Conservation (phyloP, 2,329 filamentous ascomycete species). For the Aspergillus eucalypticola region DNA sequence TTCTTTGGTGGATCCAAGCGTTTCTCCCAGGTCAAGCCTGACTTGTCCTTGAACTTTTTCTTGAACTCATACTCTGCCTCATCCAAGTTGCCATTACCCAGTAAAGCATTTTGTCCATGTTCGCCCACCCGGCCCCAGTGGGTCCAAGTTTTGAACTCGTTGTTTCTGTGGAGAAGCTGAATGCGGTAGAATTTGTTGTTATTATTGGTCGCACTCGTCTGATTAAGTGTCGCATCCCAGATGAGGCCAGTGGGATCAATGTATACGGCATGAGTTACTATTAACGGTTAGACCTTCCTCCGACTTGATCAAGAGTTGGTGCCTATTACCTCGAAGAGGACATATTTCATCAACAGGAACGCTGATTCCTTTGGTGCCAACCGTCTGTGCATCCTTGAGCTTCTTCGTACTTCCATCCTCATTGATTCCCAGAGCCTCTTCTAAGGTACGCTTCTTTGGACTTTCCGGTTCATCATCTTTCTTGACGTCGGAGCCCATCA, state of each 20-base stretch:
- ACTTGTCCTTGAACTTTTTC: constrained; percentile 60
- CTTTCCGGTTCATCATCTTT: constrained; percentile 27
- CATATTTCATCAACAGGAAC: constrained; percentile 51
- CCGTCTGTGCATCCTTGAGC: constrained; percentile 48
- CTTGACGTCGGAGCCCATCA: constrained; percentile 26
- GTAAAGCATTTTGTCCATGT: constrained; percentile 46
- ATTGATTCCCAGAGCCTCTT: constrained; percentile 23
- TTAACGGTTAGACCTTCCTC: background rate
- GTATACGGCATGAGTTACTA: constrained; percentile 53
- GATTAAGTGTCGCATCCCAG: constrained; percentile 77
- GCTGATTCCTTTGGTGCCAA: constrained; percentile 43
- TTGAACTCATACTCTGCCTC: constrained; percentile 50
- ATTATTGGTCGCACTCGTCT: constrained; percentile 70
- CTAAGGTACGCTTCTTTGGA: constrained; percentile 33
- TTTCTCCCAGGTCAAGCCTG: constrained; percentile 54
- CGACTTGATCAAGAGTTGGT: background rate
- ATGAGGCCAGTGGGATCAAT: constrained; percentile 67
- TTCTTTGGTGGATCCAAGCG: constrained; percentile 52
- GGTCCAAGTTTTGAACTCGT: constrained; percentile 65
- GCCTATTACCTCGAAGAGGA: background rate
- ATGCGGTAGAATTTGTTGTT: constrained; percentile 83
- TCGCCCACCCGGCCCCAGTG: constrained; percentile 77
- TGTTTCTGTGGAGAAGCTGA: constrained; percentile 55
- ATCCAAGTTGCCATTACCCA: constrained; percentile 42
- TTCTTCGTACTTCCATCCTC: constrained; percentile 33